Evolutionary conservation across 371 early-diverging fungal genomes (phyloP), one percentile per base, ranked within the genome.

Genomic region (Nematocida homosporus): DNA sequence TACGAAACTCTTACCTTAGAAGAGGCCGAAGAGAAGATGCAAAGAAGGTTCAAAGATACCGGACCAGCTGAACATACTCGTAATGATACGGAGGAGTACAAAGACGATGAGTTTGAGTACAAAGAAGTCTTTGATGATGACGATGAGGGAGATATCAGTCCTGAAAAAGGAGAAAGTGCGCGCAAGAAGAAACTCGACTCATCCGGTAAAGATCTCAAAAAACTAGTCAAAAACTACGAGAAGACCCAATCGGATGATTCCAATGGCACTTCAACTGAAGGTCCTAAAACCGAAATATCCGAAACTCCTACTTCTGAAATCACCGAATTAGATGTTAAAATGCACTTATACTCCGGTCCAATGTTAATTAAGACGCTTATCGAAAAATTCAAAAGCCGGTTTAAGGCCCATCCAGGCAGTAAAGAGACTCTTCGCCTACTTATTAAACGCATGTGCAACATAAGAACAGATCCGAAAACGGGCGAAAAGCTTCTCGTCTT

Each of bases 1-100:
- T 89, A 91, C 68, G 86, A 86, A 18, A 89, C 90, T 0, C 83
- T 93, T 35, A 88, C 92, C 0, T 65, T 89, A 23, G 94, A 94
- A 66, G 93, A 95, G 84, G 93, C 92, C 0, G 94, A 94, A 79
- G 91, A 89, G 72, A 87, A 88, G 83, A 88, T 92, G 86, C 57
- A 44, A 23, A 78, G 64, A 55, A 79, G 44, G 44, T 60, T 64
- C 1, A 77, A 75, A 23, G 51, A 66, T 32, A 54, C 60, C 32
- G 20, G 30, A 23, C 2, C 30, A 3, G 78, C 65, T 20, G 29
- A 56, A 16, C 78, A 78, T 6, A 79, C 63, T 30, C 89, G 90
- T 89, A 81, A 91, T 89, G 90, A 80, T 86, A 50, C 86, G 87
- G 56, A 65, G 23, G 69, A 79, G 1, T 66, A 60, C 23, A 68